Base-by-base conservation (phyloP, 2,329 filamentous ascomycete genomes). In the Fusarium brachygibbosum region DNA sequence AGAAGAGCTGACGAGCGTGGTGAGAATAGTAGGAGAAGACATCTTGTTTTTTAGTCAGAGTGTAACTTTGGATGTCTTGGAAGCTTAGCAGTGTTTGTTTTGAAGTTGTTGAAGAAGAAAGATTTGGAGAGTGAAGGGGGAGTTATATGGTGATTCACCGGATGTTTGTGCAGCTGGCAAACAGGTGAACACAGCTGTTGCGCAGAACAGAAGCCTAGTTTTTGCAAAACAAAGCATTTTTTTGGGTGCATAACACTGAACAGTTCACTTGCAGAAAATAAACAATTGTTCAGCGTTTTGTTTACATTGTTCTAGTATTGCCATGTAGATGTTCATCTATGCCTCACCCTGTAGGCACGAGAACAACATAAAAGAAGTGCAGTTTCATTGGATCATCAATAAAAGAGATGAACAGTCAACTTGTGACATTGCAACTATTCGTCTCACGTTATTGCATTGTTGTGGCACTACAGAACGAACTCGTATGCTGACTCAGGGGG, bases 11-110 rank as follows among this genome's bases (percentile, higher is more conserved):
- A 35, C 16, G 40, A 59, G 16, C 1, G 58, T 66, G 40, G n/a
- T 55, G 38, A 66, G 41, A 41, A 49, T 50, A 37, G 16, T 63
- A 8, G 28, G 19, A 34, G 52, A 41, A 40, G 65, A 37, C 64
- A 68, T 68, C 21, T 41, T 42, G 11, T 19, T 37, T 7, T 23
- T 42, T 11, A 14, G 1, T 45, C 5, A 32, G 12, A 45, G 13
- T 8, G 17, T n/a, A n/a, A 28, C 8, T n/a, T n/a, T 19, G 17
- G 19, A 59, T 23, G 31, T 16, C 8, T 40, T n/a, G 21, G 5
- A 32, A 13, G 4, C 17, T 4, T n/a, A 1, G 21, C 16, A 19
- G 32, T 17, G 28, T 19, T 10, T 35, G 25, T 16, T 21, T n/a
- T 40, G 9, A 25, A 21, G 21, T 25, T 11, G 14, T 32, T 41